These are phyloP conservation scores for Tulasnella sp. DNA, from an alignment of 768 basidiomycete species.

Conservation along the genomic window DNA sequence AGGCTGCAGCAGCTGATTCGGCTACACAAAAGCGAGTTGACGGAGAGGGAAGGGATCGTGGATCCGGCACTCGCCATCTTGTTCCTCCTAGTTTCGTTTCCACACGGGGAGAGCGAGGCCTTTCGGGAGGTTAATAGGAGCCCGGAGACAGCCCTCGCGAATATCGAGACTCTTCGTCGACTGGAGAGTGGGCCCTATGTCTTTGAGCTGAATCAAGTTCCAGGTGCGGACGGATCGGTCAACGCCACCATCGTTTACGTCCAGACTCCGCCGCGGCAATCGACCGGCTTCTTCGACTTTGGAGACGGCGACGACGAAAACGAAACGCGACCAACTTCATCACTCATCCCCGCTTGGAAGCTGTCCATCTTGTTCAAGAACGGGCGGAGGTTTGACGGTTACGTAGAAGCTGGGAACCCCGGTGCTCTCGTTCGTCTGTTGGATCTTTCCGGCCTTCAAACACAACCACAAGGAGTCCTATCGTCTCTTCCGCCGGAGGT, in stretches of 20 bases:
- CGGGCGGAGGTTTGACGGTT: conserved; percentile 88
- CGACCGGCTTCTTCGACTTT: neutral
- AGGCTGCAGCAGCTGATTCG: neutral
- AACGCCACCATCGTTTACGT: conserved; percentile 79
- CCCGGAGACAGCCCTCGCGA: neutral
- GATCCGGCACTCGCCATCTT: neutral
- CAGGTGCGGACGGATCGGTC: conserved; percentile 77
- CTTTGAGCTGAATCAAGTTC: conserved; percentile 58
- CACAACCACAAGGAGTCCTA: conserved; percentile 54
- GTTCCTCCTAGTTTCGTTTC: neutral
- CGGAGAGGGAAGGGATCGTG: neutral
- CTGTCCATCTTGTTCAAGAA: conserved; percentile 92
- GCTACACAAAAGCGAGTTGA: neutral
- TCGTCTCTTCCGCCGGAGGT: conserved; percentile 89
- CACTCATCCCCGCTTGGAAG: conserved; percentile 82
- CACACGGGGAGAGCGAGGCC: neutral
- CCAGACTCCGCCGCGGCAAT: conserved; percentile 62
- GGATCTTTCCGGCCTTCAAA: neutral
- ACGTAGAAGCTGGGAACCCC: conserved; percentile 59
- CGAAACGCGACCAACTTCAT: neutral
- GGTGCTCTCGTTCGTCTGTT: neutral
- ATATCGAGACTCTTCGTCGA: neutral
- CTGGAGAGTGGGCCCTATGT: neutral
- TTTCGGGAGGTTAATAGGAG: neutral
- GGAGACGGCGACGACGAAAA: neutral